Base-by-base conservation (phyloP, 2,329 filamentous ascomycete species). In the Fusarium setosum region DNA sequence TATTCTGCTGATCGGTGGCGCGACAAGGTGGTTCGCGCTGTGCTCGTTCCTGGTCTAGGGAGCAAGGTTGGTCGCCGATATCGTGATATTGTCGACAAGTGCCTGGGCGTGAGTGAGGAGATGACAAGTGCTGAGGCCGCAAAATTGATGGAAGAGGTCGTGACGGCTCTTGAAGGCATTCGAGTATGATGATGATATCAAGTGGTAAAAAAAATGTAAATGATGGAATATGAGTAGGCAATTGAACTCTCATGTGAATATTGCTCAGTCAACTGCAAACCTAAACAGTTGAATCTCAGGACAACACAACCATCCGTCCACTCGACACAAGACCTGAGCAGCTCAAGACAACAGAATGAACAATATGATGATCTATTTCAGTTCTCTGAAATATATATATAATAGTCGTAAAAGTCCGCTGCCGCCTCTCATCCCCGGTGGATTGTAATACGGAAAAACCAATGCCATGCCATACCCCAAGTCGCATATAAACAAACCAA, bases 1-100 rank as follows among this genome's bases (percentile, higher is more conserved):
- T 82, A 82, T 61, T 78, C 79, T 6, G 74, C 77, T 2, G 76
- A 78, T 49, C 75, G 75, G 17, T 83, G 81, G 73, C 75, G 80
- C 23, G 80, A 83, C 53, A 79, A 75, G 58, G 74, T 83, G 23
- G 70, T 82, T 10, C 61, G 81, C 45, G 74, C 77, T 11, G 76
- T 74, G 11, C 72, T 83, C 18, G 79, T 83, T 4, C 79, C 80
- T 2, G 76, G 74, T 1, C 59, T 83, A 12, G 77, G 77, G 1
- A 79, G 76, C 60, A 82, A 82, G 63, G 75, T 80, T 4, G 81
- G 81, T 4, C 70, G 73, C 26, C 53, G 74, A 17, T 83, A 82
- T 63, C 73, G 72, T 24, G 73, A 79, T 21, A 77, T 82, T 5
- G 81, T 83, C 6, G 79, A 80, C 56, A 75, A 74, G 60, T 83